Percentiles rank a stretch among this genome's conserved stretches.
phyloP scores from a whole-genome alignment of 306 rosid genomes.

The Cucurbita moschata region DNA sequence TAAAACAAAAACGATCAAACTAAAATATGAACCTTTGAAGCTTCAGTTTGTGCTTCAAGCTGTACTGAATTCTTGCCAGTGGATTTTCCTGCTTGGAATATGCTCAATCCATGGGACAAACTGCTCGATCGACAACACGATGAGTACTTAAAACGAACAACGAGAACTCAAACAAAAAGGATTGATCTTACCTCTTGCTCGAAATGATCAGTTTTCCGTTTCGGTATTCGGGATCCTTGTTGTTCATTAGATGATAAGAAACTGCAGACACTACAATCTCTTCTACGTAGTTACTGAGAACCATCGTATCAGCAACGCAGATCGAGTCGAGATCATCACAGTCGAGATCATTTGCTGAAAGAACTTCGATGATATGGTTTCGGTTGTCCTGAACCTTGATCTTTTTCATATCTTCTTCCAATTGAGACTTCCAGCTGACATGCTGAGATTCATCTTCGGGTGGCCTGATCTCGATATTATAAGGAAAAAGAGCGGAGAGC shows the following conservation, averaged over 20 bases:
- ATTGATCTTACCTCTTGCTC: constrained; percentile 39
- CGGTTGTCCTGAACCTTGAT: constrained; percentile 81
- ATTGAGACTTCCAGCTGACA: constrained; percentile 81
- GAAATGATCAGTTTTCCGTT: constrained; percentile 80
- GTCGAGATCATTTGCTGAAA: constrained; percentile 80
- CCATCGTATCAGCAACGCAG: constrained; percentile 67
- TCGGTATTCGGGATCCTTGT: constrained; percentile 77
- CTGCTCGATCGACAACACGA: constrained; percentile 29
- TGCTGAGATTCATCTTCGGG: constrained; percentile 74
- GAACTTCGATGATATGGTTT: constrained; percentile 87
- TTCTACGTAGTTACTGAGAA: constrained; percentile 69
- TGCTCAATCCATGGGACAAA: constrained; percentile 68
- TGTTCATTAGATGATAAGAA: constrained; percentile 79
- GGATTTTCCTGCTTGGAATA: constrained; percentile 59
- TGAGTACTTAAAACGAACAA: constrained; percentile 1
- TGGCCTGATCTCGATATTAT: constrained; percentile 63
- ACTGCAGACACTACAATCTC: constrained; percentile 94
- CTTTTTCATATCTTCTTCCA: constrained; percentile 86
- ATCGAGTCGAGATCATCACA: constrained; percentile 75
- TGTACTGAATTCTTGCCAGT: constrained; percentile 36
- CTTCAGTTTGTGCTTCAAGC: constrained; percentile 40
- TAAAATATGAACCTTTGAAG: constrained; percentile 47
- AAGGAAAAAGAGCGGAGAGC: constrained; percentile 55
- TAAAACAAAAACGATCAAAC: constrained; percentile 6
- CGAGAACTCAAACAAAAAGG: background rate